Evolutionary conservation across 192 early-diverging fungal species (phyloP).

Genomic region (Piromyces finnis): DNA sequence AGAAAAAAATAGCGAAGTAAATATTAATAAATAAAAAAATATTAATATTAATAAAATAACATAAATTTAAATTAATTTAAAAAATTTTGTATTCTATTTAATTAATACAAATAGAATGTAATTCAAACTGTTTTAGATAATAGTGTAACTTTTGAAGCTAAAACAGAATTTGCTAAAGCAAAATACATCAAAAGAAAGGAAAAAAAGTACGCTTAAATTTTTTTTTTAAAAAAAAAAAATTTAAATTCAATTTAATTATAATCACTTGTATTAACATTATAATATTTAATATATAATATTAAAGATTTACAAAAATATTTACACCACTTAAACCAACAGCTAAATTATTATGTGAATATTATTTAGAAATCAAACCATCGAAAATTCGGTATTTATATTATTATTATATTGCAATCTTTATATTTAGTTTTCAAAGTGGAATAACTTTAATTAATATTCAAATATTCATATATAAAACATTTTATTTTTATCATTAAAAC

Average conservation of each 20-base stretch:
- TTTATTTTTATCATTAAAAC: no score
- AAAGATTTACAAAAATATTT: slow-evolving; percentile 65
- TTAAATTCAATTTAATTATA: no score
- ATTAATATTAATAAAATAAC: no score
- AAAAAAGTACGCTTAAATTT: slow-evolving; percentile 16
- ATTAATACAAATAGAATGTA: slow-evolving; percentile 24
- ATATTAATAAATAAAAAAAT: not conserved
- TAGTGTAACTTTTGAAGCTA: slow-evolving; percentile 69
- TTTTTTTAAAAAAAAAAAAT: no score
- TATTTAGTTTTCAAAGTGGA: no score
- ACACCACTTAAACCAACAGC: slow-evolving; percentile 57
- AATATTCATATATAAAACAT: no score
- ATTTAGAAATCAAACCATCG: slow-evolving; percentile 51
- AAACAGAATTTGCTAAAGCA: slow-evolving; percentile 87
- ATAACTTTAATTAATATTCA: no score
- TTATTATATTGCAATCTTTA: no score
- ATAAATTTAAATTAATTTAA: no score
- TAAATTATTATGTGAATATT: slow-evolving; percentile 58
- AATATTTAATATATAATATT: no score
- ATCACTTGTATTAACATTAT: no score
- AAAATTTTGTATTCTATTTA: not conserved
- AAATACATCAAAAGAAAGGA: slow-evolving; percentile 73
- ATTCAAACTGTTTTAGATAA: slow-evolving; percentile 66
- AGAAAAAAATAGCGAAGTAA: slow-evolving; percentile 30
- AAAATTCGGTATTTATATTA: slow-evolving; percentile 68